A percentile compares a stretch with the other conserved stretches of the same genome.
These are phyloP conservation scores for Malassezia nana DNA, from an alignment of 1,284 basidiomycete species.

Conservation along the genomic window DNA sequence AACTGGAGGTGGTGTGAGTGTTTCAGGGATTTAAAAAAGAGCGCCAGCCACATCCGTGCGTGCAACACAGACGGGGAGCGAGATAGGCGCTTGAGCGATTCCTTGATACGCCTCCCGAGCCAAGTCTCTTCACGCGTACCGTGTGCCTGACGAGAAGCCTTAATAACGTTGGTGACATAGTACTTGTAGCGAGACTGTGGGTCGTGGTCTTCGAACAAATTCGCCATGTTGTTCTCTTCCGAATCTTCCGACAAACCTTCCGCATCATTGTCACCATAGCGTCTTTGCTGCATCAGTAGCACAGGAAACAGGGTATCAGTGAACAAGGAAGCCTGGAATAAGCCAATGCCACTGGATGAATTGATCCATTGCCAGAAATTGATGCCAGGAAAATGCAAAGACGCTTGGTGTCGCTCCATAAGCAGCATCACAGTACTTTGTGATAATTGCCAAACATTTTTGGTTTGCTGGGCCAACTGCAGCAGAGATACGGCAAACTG, in stretches of 20 bases:
- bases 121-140: too few relatives aligned
- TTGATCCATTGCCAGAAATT: slow-evolving; percentile 24
- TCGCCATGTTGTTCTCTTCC: neutral
- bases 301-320: neutral
- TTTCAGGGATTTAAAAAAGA: slow-evolving; percentile 24
- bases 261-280: neutral
- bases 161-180: slow-evolving; percentile 5
- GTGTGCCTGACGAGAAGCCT: neutral
- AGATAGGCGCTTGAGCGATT: neutral
- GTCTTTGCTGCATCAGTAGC: neutral
- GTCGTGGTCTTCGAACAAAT: neutral
- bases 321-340: neutral
- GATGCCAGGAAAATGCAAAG: slow-evolving; percentile 10
- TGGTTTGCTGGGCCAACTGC: slow-evolving; percentile 27
- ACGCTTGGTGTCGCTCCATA: neutral
- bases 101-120: neutral
- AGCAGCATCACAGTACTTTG: slow-evolving; percentile 11
- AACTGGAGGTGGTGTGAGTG: slow-evolving; percentile 51
- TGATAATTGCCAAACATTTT: slow-evolving; percentile 12
- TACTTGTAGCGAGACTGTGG: neutral
- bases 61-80: slow-evolving; percentile 7
- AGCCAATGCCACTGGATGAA: slow-evolving; percentile 4
- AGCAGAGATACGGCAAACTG: slow-evolving; percentile 31
- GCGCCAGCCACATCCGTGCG: slow-evolving; percentile 21
- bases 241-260: neutral